Conservation (phyloP, 305 asterid species). For the Ajuga reptans region DNA sequence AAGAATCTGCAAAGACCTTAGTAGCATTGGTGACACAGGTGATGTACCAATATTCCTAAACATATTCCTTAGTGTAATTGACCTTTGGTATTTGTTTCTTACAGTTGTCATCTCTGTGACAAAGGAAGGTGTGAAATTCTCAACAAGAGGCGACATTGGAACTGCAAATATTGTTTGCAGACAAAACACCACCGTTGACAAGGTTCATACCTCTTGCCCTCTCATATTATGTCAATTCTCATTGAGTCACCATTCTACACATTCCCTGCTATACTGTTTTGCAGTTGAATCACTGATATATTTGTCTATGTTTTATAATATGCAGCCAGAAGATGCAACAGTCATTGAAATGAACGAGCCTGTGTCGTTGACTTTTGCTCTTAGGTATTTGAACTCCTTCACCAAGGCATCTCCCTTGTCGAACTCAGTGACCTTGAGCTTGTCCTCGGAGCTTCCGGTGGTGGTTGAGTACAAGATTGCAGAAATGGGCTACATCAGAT, state of each 20-base stretch:
- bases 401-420: constrained; percentile 83
- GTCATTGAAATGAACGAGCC: constrained; percentile 91
- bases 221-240: neutral
- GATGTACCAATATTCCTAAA: neutral
- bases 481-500: constrained; percentile 87
- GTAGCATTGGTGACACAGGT: constrained; percentile 95
- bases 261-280: no score
- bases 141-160: constrained; percentile 90
- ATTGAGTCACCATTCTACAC: neutral
- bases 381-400: constrained; percentile 85
- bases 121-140: constrained; percentile 93
- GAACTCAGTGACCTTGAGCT: constrained; percentile 64
- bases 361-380: constrained; percentile 74
- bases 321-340: constrained; percentile 88
- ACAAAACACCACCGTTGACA: constrained; percentile 85
- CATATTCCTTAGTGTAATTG: neutral
- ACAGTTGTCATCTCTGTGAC: constrained; percentile 92
- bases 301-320: neutral
- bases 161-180: constrained; percentile 78
- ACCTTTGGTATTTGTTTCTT: neutral
- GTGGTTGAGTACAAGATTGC: constrained; percentile 95
- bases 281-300: neutral
- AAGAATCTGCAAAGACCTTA: constrained; percentile 79
- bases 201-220: constrained; percentile 32
- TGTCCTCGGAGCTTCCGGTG: constrained; percentile 86